Evolutionary conservation across 306 rosid genomes (phyloP), one percentile per base, ranked within the genome.

Genomic region (Prosopis cineraria): DNA sequence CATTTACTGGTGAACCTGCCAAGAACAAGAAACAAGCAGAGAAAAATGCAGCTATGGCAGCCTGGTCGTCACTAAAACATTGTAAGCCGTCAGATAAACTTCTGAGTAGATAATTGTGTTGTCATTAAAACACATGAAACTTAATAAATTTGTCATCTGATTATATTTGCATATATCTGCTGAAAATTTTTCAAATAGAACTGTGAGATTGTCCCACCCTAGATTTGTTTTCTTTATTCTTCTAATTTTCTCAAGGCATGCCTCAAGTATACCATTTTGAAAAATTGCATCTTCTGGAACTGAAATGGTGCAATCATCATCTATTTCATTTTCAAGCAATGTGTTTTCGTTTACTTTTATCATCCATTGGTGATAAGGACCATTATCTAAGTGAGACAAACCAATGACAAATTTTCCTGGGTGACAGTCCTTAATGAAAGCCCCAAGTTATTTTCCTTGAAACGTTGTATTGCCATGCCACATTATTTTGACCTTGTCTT

Each of bases 11-110:
- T 4, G 99, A 96, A 44, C 90, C 93, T 80, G 99, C 99, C 53
- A 96, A 96, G 94, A 96, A 90, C 63, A 96, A 96, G 80, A 96
- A 96, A 75, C 99, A 96, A 75, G 99, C 99, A 3, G 99, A 96
- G 89, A 96, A 96, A 83, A 96, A 96, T 89, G 99, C 99, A 13
- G 99, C 99, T 60, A 91, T 96, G 99, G 98, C 99, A 62, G 98
- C 99, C 68, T 96, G 99, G 99, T 93, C 99, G 7, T 88, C 96
- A 77, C 82, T 96, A 76, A 96, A 96, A 84, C 98, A 93, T 83
- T 65, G 99, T 96, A 79, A 93, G 98, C 85, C 73, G 43, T 53
- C 70, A 3, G 8, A 65, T 29, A 73, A 73, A 48, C 39, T 77
- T 78, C 7, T 72, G 25, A 52, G 53, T 25, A 37, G 4, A 58